Base-by-base conservation (phyloP, 768 basidiomycete species). In the Mycena galopus region DNA sequence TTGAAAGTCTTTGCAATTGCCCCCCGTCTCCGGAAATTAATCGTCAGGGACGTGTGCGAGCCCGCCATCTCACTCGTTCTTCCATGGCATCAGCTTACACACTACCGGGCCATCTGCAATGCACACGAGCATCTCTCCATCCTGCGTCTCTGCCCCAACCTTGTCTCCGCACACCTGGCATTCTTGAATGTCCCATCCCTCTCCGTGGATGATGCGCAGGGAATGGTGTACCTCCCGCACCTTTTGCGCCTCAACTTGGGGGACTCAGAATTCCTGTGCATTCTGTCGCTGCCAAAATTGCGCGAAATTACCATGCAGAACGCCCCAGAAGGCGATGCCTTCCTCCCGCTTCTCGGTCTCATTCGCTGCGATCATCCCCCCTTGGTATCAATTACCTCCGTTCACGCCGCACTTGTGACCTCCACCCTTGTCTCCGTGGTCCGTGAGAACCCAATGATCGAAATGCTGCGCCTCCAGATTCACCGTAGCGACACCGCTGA, bases 31-130 rank as follows among this genome's bases (percentile, higher is more conserved):
- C 37, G 37, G 21, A 56, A 16, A 7, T 9, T 70, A 11, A 63
- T 29, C 29, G 37, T 69, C 39, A 21, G 3, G 19, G 32, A 27
- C 16, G 59, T 63, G 1, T 70, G 69, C 44, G 61, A 70, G 55
- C 69, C 69, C 55, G 60, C 42, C 0, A 29, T 64, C 1, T 70
- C 69, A 8, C 61, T 70, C n/a, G 29, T 58, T 8, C 23, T 70
- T 14, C 62, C 62, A 2, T 63, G 69, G 69, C 32, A 57, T n/a
- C 69, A 70, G 33, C 69, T 70, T 14, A 70, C 61, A 1, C 23
- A 58, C 5, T 58, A 70, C 25, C 62, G 69, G 37, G 61, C 37
- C 11, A 10, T 55, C 30, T 33, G 53, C 51, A 29, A 7, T 5
- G 60, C 37, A 19, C 61, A 63, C 60, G 60, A 69, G 39, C 68